Conservation (phyloP, 2,329 filamentous ascomycete species). For the Epichloe baconii region DNA sequence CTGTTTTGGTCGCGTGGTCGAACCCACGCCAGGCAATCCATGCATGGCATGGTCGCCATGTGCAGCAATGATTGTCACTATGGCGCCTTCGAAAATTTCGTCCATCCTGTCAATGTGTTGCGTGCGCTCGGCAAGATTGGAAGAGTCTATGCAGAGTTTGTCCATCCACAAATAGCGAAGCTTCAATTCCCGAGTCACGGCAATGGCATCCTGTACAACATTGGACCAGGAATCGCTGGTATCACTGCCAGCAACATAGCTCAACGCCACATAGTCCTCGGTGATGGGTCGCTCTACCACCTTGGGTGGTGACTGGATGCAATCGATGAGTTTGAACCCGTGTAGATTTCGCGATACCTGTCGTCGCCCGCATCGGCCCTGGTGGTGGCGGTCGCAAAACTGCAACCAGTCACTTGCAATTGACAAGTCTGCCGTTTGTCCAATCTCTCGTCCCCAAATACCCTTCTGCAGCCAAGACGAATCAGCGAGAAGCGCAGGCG, state of each 20-base stretch:
- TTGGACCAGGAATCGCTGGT: conserved; percentile 16
- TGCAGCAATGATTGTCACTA: conserved; percentile 26
- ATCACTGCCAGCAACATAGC: conserved; percentile 22
- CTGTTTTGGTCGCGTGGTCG: conserved; percentile 14
- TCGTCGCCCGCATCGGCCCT: conserved; percentile 18
- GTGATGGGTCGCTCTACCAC: conserved; percentile 16
- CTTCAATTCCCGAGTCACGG: conserved; percentile 18
- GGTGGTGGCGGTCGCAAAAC: conserved; percentile 21
- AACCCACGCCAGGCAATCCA: conserved; percentile 22
- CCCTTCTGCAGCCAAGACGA: conserved; percentile 17
- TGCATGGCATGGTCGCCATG: conserved; percentile 20
- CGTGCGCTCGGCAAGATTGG: conserved; percentile 12
- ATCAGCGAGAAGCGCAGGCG: conserved; percentile 5
- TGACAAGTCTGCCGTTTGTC: conserved; percentile 15
- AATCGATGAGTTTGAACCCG: conserved; percentile 22
- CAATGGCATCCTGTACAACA: conserved; percentile 19
- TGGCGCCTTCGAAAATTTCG: conserved; percentile 21
- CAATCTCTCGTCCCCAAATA: conserved; percentile 22
- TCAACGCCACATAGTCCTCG: conserved; percentile 20
- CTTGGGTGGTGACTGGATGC: conserved; percentile 17
- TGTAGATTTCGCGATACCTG: conserved; percentile 14
- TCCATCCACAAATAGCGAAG: conserved; percentile 27
- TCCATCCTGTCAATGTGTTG: conserved; percentile 24
- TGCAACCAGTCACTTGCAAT: conserved; percentile 20
- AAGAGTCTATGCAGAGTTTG: conserved; percentile 20